A percentile compares a stretch with the other conserved stretches of the same genome.
phyloP scores from a whole-genome alignment of 225 moss, liverwort and hornwort species.

The Sphagnum contortum region DNA sequence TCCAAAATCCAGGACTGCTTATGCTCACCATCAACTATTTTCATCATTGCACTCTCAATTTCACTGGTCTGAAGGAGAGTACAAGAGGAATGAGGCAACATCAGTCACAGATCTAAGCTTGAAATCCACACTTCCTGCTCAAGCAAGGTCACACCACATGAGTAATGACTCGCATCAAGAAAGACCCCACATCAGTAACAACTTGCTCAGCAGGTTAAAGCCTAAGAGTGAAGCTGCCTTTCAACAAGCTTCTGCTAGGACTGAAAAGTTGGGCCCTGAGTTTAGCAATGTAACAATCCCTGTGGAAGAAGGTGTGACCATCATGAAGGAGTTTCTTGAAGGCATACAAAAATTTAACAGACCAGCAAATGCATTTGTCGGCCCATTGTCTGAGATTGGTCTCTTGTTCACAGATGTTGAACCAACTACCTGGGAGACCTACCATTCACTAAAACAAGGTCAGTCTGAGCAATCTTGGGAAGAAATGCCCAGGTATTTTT shows the following conservation, averaged over 20 bases:
- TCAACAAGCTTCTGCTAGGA: conserved; percentile 2
- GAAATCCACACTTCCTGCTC: conserved; percentile 6
- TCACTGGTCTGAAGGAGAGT: conserved; percentile 6
- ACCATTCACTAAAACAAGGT: no score
- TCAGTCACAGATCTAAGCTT: neutral
- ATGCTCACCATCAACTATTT: neutral
- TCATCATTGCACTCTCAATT: conserved; percentile 6
- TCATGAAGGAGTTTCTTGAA: conserved; percentile 13
- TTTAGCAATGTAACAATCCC: conserved; percentile 19
- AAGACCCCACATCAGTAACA: conserved; percentile 22
- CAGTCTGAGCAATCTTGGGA: no score
- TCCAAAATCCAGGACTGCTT: conserved; percentile 3
- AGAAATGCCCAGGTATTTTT: conserved; percentile 16
- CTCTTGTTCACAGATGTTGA: neutral
- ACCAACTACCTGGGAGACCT: no score
- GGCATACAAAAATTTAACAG: conserved; percentile 2
- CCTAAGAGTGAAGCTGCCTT: conserved; percentile 17
- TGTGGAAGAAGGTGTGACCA: conserved; percentile 26
- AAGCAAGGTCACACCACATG: conserved; percentile 19
- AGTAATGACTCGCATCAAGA: conserved; percentile 8
- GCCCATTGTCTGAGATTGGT: conserved; percentile 12
- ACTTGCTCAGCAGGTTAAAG: conserved; percentile 22
- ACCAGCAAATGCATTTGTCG: neutral
- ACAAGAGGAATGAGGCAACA: conserved; percentile 11
- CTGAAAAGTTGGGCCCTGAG: conserved; percentile 5